phyloP scores from a whole-genome alignment of 768 basidiomycete genomes.

The Mycena filopes region DNA sequence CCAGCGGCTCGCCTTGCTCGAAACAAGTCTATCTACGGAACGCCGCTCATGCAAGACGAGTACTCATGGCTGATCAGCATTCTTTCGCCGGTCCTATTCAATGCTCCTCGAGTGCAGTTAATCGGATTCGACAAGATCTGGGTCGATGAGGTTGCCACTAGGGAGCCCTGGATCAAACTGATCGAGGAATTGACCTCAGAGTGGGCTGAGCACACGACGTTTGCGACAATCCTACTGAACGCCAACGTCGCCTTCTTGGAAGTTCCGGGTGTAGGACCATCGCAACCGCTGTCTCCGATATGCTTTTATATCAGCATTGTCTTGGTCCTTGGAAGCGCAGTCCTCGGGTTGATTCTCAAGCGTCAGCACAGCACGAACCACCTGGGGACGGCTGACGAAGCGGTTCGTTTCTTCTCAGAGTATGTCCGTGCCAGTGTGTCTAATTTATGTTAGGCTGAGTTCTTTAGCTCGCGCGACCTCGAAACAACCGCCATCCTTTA shows the following conservation, averaged over 20 bases:
- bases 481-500: slow-evolving; percentile 52
- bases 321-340: slow-evolving; percentile 52
- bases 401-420: slow-evolving; percentile 42
- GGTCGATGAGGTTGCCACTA: slow-evolving; percentile 55
- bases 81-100: slow-evolving; percentile 56
- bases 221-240: slow-evolving; percentile 62
- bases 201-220: slow-evolving; percentile 54
- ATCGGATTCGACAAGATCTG: slow-evolving; percentile 55
- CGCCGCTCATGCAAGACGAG: slow-evolving; percentile 29
- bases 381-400: slow-evolving; percentile 42
- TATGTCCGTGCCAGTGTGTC: too few relatives aligned
- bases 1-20: slow-evolving; percentile 52
- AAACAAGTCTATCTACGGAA: slow-evolving; percentile 43
- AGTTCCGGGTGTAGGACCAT: slow-evolving; percentile 48
- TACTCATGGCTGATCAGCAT: slow-evolving; percentile 46
- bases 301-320: slow-evolving; percentile 57
- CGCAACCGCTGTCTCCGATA: slow-evolving; percentile 44
- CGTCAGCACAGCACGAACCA: slow-evolving; percentile 51
- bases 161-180: slow-evolving; percentile 52
- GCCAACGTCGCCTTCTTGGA: slow-evolving; percentile 62
- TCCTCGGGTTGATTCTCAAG: slow-evolving; percentile 55
- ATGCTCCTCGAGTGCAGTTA: slow-evolving; percentile 55
- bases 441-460: slow-evolving; percentile 34
- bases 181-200: slow-evolving; percentile 49
- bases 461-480: slow-evolving; percentile 36